phyloP scores from a whole-genome alignment of 768 basidiomycete species.

The Termitomyces sp. region DNA sequence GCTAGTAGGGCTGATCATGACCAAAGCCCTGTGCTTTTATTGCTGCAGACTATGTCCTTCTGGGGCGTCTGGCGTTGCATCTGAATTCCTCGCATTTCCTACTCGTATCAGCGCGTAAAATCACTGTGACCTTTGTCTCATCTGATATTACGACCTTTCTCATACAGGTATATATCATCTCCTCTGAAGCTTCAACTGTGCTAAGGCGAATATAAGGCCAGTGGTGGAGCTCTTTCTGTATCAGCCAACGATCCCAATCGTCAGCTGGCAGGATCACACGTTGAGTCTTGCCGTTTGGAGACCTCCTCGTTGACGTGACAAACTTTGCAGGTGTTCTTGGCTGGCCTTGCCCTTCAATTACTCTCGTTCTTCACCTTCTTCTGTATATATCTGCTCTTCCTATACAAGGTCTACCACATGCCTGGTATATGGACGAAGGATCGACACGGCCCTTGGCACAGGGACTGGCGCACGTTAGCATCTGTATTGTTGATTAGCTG shows the following conservation, averaged over 20 bases:
- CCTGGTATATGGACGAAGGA: constrained; percentile 35
- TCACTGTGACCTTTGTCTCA: constrained; percentile 54
- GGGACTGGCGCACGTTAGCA: constrained; percentile 56
- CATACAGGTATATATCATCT: constrained; percentile 40
- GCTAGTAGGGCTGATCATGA: background rate
- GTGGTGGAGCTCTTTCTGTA: constrained; percentile 41
- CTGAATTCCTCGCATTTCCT: constrained; percentile 43
- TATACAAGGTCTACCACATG: constrained; percentile 39
- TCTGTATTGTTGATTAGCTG: constrained; percentile 47
- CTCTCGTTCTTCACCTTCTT: constrained; percentile 47
- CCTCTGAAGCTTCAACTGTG: background rate
- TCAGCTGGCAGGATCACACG: constrained; percentile 27
- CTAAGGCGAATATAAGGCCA: constrained; percentile 27
- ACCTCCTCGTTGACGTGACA: constrained; percentile 9
- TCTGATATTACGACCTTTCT: constrained; percentile 64
- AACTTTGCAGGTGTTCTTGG: constrained; percentile 55
- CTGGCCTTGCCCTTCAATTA: constrained; percentile 51
- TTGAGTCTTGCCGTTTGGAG: constrained; percentile 16
- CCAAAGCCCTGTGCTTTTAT: constrained; percentile 69
- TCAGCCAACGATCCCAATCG: constrained; percentile 27
- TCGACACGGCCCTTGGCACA: constrained; percentile 34
- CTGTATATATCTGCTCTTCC: constrained; percentile 38
- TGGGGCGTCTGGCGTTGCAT: constrained; percentile 52
- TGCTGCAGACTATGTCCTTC: constrained; percentile 59
- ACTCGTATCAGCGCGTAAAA: constrained; percentile 37